Evolutionary conservation across 2,329 filamentous ascomycete genomes (phyloP).

Genomic region (Apiospora hydei): DNA sequence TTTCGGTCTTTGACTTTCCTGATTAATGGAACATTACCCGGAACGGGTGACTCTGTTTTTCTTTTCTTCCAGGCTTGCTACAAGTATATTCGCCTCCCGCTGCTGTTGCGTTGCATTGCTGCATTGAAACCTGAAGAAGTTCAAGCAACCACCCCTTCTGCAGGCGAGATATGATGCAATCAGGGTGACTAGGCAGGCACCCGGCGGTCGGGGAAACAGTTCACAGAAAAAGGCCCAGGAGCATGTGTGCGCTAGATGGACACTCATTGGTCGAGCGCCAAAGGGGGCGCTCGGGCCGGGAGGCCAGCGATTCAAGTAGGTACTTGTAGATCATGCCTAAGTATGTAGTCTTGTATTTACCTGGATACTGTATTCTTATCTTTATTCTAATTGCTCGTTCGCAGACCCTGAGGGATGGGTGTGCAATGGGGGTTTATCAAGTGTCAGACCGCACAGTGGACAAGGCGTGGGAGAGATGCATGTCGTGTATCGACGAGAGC

Average conservation of each 20-base stretch:
- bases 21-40: neutral
- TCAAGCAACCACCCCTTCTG: neutral
- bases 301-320: constrained; percentile 9
- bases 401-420: neutral
- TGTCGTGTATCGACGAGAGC: constrained; percentile 17
- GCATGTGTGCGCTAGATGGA: neutral
- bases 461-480: constrained; percentile 11
- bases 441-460: constrained; percentile 1
- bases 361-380: neutral
- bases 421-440: neutral
- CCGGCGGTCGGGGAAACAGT: neutral
- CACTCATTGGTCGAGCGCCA: neutral
- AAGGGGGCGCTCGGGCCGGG: constrained; percentile 12
- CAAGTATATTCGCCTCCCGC: neutral
- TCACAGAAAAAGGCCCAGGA: neutral
- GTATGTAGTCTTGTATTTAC: neutral
- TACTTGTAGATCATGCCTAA: too few relatives aligned
- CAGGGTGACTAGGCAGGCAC: neutral
- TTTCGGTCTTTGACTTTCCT: neutral
- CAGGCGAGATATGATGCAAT: constrained; percentile 1
- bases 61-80: neutral
- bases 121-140: neutral
- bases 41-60: neutral
- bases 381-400: too few relatives aligned
- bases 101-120: neutral